Evolutionary conservation across 2,329 filamentous ascomycete species (phyloP), one percentile per base, ranked within the genome.

Genomic region (Diaporthe humulicola): DNA sequence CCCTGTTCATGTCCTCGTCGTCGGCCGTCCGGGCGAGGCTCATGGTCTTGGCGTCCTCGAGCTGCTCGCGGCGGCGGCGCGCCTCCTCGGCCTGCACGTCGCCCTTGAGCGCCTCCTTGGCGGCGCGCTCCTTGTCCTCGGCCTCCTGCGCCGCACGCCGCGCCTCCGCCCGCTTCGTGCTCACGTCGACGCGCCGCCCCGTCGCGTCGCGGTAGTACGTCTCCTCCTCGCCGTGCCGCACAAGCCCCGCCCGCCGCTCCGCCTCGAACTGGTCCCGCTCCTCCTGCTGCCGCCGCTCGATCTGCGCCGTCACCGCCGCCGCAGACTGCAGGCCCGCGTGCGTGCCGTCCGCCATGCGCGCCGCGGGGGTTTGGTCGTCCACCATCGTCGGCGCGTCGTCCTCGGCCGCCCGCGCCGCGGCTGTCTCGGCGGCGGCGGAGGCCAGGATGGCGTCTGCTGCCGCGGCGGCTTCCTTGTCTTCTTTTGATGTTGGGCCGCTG

Each of bases 171-270:
- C 96, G 90, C 83, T 95, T 95, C 93, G 98, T 95, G 25, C 93
- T 92, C 33, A 98, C 91, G 81, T 99, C 98, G 77, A 99, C 96
- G 73, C 98, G 93, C n/a, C 96, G 90, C 17, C 97, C 97, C 4
- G 94, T 97, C 15, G 97, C 97, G 84, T 99, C 97, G 79, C 97
- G 94, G 83, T 98, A 98, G 33, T 98, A 95, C 0, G 96, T 98
- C 84, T 98, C 95, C 82, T 85, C 74, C 85, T 87, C 45, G 79
- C 89, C 90, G 33, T 87, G 28, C 75, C 76, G 58, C 73, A 42
- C 54, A 60, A 86, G 19, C 85, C 85, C n/a, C 84, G 83, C 57
- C 52, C 78, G 79, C 42, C 78, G 74, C 70, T 81, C 76, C 9
- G 71, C 74, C 60, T 81, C 83, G 45, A 84, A 81, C 75, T 83